Conservation (phyloP, 495 filamentous ascomycete genomes). For the Tuber indicum region DNA sequence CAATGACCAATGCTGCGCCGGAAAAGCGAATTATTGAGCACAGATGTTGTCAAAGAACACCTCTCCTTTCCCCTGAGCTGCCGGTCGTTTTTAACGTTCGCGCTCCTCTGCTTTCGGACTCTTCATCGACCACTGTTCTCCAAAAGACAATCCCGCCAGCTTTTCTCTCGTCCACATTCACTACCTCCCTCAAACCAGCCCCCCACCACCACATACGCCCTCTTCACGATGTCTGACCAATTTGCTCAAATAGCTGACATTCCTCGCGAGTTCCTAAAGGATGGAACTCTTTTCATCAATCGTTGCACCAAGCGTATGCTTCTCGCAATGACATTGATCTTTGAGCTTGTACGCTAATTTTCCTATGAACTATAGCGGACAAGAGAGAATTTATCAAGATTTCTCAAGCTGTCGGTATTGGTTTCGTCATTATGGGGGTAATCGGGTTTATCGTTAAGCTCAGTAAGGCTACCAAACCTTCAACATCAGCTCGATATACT, state of each 20-base stretch:
- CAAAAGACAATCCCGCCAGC: slow-evolving; percentile 17
- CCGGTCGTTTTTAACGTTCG: slow-evolving; percentile 24
- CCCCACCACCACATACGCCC: slow-evolving; percentile 7
- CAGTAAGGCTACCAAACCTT: slow-evolving; percentile 51
- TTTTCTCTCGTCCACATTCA: slow-evolving; percentile 11
- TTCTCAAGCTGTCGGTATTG: slow-evolving; percentile 88
- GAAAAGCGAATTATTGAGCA: slow-evolving; percentile 10
- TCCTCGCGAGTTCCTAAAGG: slow-evolving; percentile 72
- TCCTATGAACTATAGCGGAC: slow-evolving; percentile 53
- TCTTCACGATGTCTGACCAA: slow-evolving; percentile 60
- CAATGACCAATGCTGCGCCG: slow-evolving; percentile 12
- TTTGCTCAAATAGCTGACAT: slow-evolving; percentile 73
- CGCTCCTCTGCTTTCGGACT: slow-evolving; percentile 20
- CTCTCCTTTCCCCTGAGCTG: slow-evolving; percentile 35
- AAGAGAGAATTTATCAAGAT: slow-evolving; percentile 88
- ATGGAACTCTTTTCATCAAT: slow-evolving; percentile 75
- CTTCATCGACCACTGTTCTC: slow-evolving; percentile 19
- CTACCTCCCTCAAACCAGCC: slow-evolving; percentile 19
- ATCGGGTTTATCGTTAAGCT: slow-evolving; percentile 94
- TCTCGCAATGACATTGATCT: background rate
- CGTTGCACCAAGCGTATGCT: slow-evolving; percentile 74
- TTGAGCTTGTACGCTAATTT: slow-evolving; percentile 19
- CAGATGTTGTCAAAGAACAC: slow-evolving; percentile 33
- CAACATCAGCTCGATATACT: slow-evolving; percentile 14
- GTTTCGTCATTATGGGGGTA: slow-evolving; percentile 77